Evolutionary conservation across 2,329 filamentous ascomycete species (phyloP), one percentile per base, ranked within the genome.

Genomic region (Mycosphaerella sp.): DNA sequence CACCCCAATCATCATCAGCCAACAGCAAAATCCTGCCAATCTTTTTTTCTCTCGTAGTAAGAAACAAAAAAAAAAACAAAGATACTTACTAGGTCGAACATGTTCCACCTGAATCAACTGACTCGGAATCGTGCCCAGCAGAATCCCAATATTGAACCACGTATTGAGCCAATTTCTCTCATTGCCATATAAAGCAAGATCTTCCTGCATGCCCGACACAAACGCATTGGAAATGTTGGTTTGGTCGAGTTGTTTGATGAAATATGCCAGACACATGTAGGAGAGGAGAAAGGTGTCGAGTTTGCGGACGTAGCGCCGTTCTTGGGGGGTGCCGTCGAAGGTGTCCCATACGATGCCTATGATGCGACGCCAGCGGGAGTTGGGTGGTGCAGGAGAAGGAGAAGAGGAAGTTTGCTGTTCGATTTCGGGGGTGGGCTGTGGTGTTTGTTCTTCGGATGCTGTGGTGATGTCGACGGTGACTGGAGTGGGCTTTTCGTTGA

Each of bases 71-170:
- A 21, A 21, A 21, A 1, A 2, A 21, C 21, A 21, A 21, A 21
- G 2, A 21, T 21, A 21, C 21, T 21, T 3, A 9, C 70, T 68
- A 0, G 76, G 76, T 6, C 72, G 71, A 11, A 79, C 60, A 7
- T 73, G 70, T 1, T 77, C 80, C 2, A 80, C 66, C 44, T 57
- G 55, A 5, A 79, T 67, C 6, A 80, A 44, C 38, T 57, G 52
- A 12, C 50, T 48, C 2, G 55, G 55, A 11, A 57, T 55, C 12
- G 53, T 55, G 5, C 53, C 53, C 31, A 58, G 17, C 14, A 58
- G 32, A 17, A 57, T 53, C 4, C 56, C 56, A 32, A 58, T 52
- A 32, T 53, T 56, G 56, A 55, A 58, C 48, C 46, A 58, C 29
- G 56, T 58, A 2, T 52, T 56, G 3, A 58, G 40, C 56, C 55